Evolutionary conservation across 208 protist genomes (phyloP).

Genomic region (Trypanosoma congolense): DNA sequence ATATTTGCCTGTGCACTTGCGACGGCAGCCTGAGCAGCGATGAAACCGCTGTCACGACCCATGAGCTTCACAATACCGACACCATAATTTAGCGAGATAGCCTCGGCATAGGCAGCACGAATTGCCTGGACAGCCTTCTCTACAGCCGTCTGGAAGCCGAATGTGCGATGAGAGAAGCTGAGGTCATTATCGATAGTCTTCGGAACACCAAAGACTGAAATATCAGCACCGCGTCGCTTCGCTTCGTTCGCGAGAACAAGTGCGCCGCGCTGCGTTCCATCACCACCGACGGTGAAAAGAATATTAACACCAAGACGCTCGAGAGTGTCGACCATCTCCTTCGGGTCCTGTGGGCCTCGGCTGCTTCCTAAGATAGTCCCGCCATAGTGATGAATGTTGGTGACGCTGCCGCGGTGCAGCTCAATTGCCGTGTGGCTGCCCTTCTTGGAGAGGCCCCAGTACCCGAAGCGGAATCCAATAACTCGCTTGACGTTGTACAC

Average conservation of each 20-base stretch:
- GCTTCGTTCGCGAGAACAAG: conserved; percentile 78
- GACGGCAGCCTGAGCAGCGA: conserved; percentile 90
- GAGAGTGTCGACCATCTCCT: conserved; percentile 91
- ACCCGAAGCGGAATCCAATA: conserved; percentile 90
- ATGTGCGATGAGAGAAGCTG: conserved; percentile 90
- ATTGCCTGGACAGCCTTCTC: conserved; percentile 86
- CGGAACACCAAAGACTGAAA: conserved; percentile 91
- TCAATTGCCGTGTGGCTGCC: conserved; percentile 85
- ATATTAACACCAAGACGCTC: conserved; percentile 81
- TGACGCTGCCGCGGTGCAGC: conserved; percentile 69
- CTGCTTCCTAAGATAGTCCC: conserved; percentile 91
- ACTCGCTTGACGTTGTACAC: conserved; percentile 89
- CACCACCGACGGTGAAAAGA: conserved; percentile 92
- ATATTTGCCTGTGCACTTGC: conserved; percentile 89
- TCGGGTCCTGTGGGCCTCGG: conserved; percentile 80
- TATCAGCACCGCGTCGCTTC: conserved; percentile 66
- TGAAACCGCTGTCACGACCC: conserved; percentile 93
- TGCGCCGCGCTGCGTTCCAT: conserved; percentile 92
- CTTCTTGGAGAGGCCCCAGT: conserved; percentile 88
- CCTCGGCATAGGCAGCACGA: conserved; percentile 89
- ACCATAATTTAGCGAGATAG: conserved; percentile 82
- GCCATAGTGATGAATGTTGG: conserved; percentile 89
- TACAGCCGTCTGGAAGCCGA: conserved; percentile 94
- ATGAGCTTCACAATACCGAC: conserved; percentile 95
- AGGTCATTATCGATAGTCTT: conserved; percentile 97